These are phyloP conservation scores for Leccinum ponderosum DNA, from an alignment of 1,284 basidiomycete genomes.

Conservation along the genomic window DNA sequence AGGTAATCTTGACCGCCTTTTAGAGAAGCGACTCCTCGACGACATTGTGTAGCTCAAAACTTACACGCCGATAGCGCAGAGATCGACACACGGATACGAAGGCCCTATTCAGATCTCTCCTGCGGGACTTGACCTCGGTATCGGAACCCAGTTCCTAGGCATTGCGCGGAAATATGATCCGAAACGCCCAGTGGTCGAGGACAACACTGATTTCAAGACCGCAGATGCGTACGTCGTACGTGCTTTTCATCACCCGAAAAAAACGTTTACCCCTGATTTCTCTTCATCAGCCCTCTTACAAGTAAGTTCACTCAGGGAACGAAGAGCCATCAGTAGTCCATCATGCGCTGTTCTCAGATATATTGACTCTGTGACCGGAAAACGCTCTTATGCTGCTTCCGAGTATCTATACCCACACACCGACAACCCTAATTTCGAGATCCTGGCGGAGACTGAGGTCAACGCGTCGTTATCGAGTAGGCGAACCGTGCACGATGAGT, in stretches of 20 bases:
- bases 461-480: conserved; percentile 1
- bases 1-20: background rate
- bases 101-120: conserved; percentile 6
- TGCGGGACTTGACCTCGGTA: background rate
- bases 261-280: background rate
- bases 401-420: conserved; percentile 54
- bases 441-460: background rate
- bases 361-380: conserved; percentile 49
- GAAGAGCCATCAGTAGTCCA: background rate
- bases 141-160: conserved; percentile 11
- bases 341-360: conserved; percentile 35
- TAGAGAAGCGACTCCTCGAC: background rate
- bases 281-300: background rate
- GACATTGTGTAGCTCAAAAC: conserved; percentile 4
- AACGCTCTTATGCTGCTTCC: conserved; percentile 58
- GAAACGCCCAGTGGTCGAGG: conserved; percentile 37
- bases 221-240: conserved; percentile 47
- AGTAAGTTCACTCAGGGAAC: background rate
- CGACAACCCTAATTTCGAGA: conserved; percentile 36
- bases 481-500: background rate
- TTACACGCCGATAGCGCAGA: conserved; percentile 6
- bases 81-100: conserved; percentile 9
- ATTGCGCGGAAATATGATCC: conserved; percentile 7
- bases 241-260: conserved; percentile 1
- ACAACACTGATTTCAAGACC: conserved; percentile 45